phyloP scores from a whole-genome alignment of 352 stramenopile species.

The Pythium phragmitis region DNA sequence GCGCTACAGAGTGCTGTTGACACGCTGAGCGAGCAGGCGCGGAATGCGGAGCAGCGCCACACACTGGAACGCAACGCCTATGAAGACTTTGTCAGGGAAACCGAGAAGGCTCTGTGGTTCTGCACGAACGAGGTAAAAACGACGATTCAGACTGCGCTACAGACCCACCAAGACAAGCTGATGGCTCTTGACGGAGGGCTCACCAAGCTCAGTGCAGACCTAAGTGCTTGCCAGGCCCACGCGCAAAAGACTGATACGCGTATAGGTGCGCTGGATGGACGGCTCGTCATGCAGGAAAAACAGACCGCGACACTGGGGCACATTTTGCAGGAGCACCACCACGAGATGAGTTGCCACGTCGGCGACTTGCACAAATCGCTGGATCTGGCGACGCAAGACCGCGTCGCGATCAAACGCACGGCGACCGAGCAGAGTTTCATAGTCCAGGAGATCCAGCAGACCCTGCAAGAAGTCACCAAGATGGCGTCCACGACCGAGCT shows the following conservation, averaged over 20 bases:
- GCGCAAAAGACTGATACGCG: slow-evolving; percentile 32
- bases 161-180: slow-evolving; percentile 37
- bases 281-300: slow-evolving; percentile 46
- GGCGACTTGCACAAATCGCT: slow-evolving; percentile 25
- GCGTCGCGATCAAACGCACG: slow-evolving; percentile 38
- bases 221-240: slow-evolving; percentile 33
- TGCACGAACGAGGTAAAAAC: slow-evolving; percentile 30
- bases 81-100: slow-evolving; percentile 28
- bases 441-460: slow-evolving; percentile 51
- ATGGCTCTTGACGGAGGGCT: slow-evolving; percentile 29
- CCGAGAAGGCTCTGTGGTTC: slow-evolving; percentile 34
- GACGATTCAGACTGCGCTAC: slow-evolving; percentile 28
- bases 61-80: slow-evolving; percentile 26
- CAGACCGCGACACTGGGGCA: slow-evolving; percentile 33
- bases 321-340: slow-evolving; percentile 43
- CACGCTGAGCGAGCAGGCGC: slow-evolving; percentile 22
- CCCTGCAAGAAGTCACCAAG: slow-evolving; percentile 45
- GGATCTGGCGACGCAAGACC: slow-evolving; percentile 40
- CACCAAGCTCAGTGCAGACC: slow-evolving; percentile 35
- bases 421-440: slow-evolving; percentile 35
- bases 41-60: slow-evolving; percentile 15
- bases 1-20: slow-evolving; percentile 32
- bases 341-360: slow-evolving; percentile 40
- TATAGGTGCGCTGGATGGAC: slow-evolving; percentile 38
- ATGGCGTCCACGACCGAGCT: slow-evolving; percentile 41